Base-by-base conservation (phyloP, 441 rosid species). In the Populus hybrid region DNA sequence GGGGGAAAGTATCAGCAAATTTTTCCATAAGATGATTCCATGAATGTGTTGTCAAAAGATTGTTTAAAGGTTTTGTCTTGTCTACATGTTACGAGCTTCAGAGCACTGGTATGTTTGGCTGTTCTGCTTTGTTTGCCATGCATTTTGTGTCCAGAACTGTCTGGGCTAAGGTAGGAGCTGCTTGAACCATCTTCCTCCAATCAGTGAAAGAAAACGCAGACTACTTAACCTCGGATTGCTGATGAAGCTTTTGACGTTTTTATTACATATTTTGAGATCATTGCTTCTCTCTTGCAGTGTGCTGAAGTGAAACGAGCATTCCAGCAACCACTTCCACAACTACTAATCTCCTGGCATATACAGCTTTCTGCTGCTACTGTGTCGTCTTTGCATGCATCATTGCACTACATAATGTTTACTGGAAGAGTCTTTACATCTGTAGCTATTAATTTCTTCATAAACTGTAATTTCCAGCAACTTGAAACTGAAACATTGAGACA, bases 221-320 rank as follows among this genome's bases (percentile, higher is more conserved):
- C 40, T 1, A 36, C 10, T 36, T 36, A 36, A 40, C 14, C 50
- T 40, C 50, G 12, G 50, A 40, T 12, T 40, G 4, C 50, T 46
- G 57, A 4, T 14, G 18, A 46, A 46, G 57, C 7, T 46, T 46
- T 4, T 14, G 57, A 46, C 6, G 57, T 14, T 46, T n/a, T 30
- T 63, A 30, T 23, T 28, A 11, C 32, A 0, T 23, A 12, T 46
- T 40, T 63, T 80, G 73, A 21, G 35, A 59, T 30, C 6, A 59
- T n/a, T n/a, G 36, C 30, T 73, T 64, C 34, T 79, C 36, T 79
- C 36, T 73, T 81, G 81, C 85, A 86, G 90, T 57, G 88, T 80
- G 53, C 65, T 87, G 81, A 85, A 86, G 83, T 85, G 81, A 84
- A 46, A 46, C 5, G 2, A 30, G 72, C 69, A 38, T 30, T 70